Percentiles rank a stretch among this genome's conserved stretches.
These are phyloP conservation scores for Cadophora sp. DNA, from an alignment of 2,329 filamentous ascomycete genomes.

Conservation along the genomic window DNA sequence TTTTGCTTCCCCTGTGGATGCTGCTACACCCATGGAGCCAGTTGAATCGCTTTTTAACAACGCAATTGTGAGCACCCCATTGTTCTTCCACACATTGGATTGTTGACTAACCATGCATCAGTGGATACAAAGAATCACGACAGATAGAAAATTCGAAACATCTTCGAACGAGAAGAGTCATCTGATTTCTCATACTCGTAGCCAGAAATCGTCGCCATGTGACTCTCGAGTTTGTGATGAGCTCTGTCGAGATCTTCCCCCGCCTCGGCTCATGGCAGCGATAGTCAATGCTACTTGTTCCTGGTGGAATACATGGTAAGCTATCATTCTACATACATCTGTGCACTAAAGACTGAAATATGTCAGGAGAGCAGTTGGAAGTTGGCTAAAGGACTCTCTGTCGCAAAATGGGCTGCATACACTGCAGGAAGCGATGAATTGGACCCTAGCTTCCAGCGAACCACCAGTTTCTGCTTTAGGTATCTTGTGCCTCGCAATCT, in stretches of 20 bases:
- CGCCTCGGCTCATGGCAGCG: constrained; percentile 12
- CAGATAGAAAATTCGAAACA: background rate
- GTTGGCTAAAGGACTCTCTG: constrained; percentile 22
- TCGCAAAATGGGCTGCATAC: constrained; percentile 7
- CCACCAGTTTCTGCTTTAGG: constrained; percentile 25
- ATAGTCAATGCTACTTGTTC: constrained; percentile 26
- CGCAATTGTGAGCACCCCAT: constrained; percentile 25
- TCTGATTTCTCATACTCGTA: background rate
- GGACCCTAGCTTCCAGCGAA: constrained; percentile 20
- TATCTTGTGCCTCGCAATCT: constrained; percentile 25
- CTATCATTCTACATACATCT: no score
- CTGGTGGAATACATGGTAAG: constrained; percentile 32
- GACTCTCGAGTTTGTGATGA: constrained; percentile 19
- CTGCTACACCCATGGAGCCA: constrained; percentile 19
- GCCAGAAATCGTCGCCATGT: background rate
- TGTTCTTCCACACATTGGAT: background rate
- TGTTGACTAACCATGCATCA: background rate
- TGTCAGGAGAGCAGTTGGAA: constrained; percentile 24
- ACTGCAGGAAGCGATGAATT: constrained; percentile 24
- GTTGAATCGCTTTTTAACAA: constrained; percentile 28
- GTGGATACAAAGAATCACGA: constrained; percentile 16
- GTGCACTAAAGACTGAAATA: background rate
- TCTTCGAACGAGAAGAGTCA: background rate
- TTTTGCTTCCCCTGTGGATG: background rate
- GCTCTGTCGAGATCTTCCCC: constrained; percentile 17